Percentiles rank a stretch among this genome's conserved stretches.
phyloP scores from a whole-genome alignment of 208 protist genomes.

The Acanthamoeba sp. region DNA sequence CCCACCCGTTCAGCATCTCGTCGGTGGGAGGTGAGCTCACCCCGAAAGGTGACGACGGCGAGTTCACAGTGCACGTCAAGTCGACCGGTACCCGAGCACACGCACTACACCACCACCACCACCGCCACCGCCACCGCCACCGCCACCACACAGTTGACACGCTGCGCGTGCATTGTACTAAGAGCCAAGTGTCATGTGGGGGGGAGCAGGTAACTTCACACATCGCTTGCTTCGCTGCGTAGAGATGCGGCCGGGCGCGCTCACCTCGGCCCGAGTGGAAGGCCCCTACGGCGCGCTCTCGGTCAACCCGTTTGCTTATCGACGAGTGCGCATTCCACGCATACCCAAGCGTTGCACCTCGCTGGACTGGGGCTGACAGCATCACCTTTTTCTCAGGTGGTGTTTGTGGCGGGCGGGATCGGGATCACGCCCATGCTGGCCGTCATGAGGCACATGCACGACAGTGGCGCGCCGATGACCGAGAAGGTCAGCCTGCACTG shows the following conservation, averaged over 20 bases:
- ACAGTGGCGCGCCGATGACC: neutral
- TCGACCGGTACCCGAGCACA: neutral
- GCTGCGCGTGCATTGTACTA: too few species aligned
- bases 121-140: too few species aligned
- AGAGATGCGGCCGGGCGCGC: neutral
- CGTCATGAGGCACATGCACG: neutral
- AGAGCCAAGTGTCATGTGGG: too few species aligned
- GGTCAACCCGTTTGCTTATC: neutral
- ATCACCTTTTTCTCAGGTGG: neutral
- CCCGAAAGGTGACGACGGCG: neutral
- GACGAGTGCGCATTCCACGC: neutral
- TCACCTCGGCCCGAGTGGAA: neutral
- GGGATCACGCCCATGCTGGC: neutral
- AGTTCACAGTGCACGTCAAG: neutral
- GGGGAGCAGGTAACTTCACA: neutral
- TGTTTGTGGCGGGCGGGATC: neutral
- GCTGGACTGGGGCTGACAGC: too few species aligned
- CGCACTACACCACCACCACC: neutral
- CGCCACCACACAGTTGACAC: too few species aligned
- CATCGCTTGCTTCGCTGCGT: neutral
- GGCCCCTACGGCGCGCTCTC: slow-evolving; percentile 9
- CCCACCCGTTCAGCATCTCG: neutral
- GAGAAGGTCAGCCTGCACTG: neutral
- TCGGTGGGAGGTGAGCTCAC: neutral
- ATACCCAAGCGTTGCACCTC: neutral